Evolutionary conservation across 2,329 filamentous ascomycete species (phyloP).

Genomic region (Phyllosticta paracitricarpa): DNA sequence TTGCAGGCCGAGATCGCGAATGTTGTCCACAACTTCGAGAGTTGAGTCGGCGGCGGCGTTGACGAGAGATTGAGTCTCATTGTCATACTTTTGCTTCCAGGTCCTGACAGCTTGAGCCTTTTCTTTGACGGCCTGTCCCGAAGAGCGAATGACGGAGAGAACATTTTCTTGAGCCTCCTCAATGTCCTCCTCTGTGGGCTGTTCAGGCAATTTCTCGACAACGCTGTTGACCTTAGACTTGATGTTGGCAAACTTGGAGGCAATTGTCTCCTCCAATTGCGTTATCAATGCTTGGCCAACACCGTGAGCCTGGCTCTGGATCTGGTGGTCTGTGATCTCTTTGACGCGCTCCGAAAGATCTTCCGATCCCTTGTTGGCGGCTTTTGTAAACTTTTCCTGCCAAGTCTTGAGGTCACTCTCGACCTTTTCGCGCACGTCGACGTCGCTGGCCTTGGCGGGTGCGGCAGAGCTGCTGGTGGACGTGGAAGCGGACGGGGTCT

Average conservation of each 20-base stretch:
- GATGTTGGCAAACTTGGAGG: slow-evolving; percentile 53
- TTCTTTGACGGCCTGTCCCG: slow-evolving; percentile 64
- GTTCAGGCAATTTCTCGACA: slow-evolving; percentile 46
- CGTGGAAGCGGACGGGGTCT: slow-evolving; percentile 13
- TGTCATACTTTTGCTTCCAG: slow-evolving; percentile 66
- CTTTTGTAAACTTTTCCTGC: slow-evolving; percentile 80
- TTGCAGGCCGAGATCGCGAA: slow-evolving; percentile 74
- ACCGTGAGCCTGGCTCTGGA: slow-evolving; percentile 54
- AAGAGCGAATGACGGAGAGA: slow-evolving; percentile 48
- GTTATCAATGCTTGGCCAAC: slow-evolving; percentile 58
- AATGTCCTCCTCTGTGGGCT: slow-evolving; percentile 43
- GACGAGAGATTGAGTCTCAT: slow-evolving; percentile 58
- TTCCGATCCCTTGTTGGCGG: slow-evolving; percentile 72
- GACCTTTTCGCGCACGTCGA: slow-evolving; percentile 51
- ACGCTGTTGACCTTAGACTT: slow-evolving; percentile 55
- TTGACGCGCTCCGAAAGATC: slow-evolving; percentile 53
- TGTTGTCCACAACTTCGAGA: slow-evolving; percentile 70
- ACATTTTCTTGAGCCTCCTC: slow-evolving; percentile 45
- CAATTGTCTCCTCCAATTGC: slow-evolving; percentile 58
- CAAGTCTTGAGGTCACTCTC: slow-evolving; percentile 70
- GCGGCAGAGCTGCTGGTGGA: slow-evolving; percentile 17
- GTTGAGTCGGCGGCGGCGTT: slow-evolving; percentile 67
- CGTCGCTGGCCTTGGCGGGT: slow-evolving; percentile 29
- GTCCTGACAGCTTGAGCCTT: slow-evolving; percentile 65
- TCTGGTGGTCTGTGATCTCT: slow-evolving; percentile 64